Evolutionary conservation across 2,329 filamentous ascomycete genomes (phyloP), one percentile per base, ranked within the genome.

Genomic region (Ascochyta pisi): DNA sequence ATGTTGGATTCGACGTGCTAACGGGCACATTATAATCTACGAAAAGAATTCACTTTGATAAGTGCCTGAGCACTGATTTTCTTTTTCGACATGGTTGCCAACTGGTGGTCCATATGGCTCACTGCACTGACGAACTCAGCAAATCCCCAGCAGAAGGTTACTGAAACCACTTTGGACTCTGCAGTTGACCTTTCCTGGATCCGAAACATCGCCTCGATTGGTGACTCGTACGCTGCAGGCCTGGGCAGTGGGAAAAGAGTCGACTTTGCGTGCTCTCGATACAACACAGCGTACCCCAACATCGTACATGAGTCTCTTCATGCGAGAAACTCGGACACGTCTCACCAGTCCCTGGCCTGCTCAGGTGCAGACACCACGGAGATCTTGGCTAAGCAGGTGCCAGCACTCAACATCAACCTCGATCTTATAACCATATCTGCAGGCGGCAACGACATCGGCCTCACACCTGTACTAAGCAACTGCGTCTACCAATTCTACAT

Each of bases 401-500:
- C 66, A 0, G 47, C 54, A 1, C 45, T 74, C 12, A 29, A 52
- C 1, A 33, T 50, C 1, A 51, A 63, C 27, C 46, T 71, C 13
- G 67, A 74, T 29, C 48, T 74, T 10, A 52, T 75, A 16, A 70
- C 67, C 24, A 64, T 73, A 13, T 71, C 68, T 19, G 69, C 69
- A 7, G 71, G 70, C 8, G 70, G 71, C 6, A 75, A 74, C 46
- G 70, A 74, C 39, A 65, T 71, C 5, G 67, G 65, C 2, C 58
- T 73, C 2, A 64, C 60, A 1, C 58, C 63, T 15, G 64, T 75
- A 2, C 57, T 73, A 9, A 69, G 68, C 34, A 59, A 60, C 19
- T 74, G 71, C 44, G 61, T 73, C 6, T 72, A 70, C 53, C 69
- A 73, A 16, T 73, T 72, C 53, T 68, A 65, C 44, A 58, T 68